A percentile compares a stretch with the other conserved stretches of the same genome.
These are phyloP conservation scores for Singerocomus inundabilis DNA, from an alignment of 1,284 basidiomycete species.

Conservation along the genomic window DNA sequence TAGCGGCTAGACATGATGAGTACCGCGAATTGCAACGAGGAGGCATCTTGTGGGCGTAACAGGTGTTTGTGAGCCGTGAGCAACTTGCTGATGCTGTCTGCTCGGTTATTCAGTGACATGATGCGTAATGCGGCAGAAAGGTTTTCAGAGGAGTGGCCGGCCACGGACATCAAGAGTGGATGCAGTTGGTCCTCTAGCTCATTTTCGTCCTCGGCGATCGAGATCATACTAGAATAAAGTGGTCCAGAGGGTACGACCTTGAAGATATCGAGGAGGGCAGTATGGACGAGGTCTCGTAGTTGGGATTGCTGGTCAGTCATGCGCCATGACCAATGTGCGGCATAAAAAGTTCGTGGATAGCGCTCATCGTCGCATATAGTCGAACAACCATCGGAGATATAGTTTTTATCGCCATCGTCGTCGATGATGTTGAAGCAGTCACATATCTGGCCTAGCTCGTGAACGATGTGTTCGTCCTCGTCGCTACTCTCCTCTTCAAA, in stretches of 20 bases:
- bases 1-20: constrained; percentile 35
- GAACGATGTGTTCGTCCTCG: constrained; percentile 24
- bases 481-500: constrained; percentile 32
- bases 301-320: constrained; percentile 40
- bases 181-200: constrained; percentile 37
- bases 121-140: constrained; percentile 55
- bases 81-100: constrained; percentile 38
- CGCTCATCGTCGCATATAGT: constrained; percentile 24
- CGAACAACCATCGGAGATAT: constrained; percentile 28
- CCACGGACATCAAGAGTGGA: constrained; percentile 39
- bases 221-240: constrained; percentile 44
- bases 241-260: constrained; percentile 44
- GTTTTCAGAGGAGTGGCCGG: constrained; percentile 49
- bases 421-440: constrained; percentile 25
- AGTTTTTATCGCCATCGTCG: constrained; percentile 31
- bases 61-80: constrained; percentile 50
- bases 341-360: constrained; percentile 37
- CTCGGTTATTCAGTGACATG: constrained; percentile 38
- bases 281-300: constrained; percentile 46
- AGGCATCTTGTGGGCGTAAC: constrained; percentile 54
- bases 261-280: constrained; percentile 45
- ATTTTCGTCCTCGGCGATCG: constrained; percentile 36
- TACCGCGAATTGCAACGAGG: constrained; percentile 45
- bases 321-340: constrained; percentile 49
- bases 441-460: constrained; percentile 6